Evolutionary conservation across 1,139 yeast species (phyloP), one percentile per base, ranked within the genome.

Genomic region (Yamadazyma membranifaciens): DNA sequence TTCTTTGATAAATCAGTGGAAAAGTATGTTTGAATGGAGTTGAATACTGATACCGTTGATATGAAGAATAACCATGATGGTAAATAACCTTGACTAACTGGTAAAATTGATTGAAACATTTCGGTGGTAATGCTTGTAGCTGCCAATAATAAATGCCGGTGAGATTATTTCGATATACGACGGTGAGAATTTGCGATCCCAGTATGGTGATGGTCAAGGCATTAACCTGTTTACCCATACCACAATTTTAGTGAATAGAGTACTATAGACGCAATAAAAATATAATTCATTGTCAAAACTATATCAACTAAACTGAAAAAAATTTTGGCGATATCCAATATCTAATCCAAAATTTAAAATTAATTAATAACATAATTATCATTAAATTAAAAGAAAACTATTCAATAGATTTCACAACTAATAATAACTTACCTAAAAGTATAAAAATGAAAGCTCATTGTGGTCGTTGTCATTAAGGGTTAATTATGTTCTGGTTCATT

Each of bases 41-140:
- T 92, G 75, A 92, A 89, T 26, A 87, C 69, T 2, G 97, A 88
- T 12, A 92, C 96, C 3, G 84, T 83, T 0, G 97, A 87, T 55
- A 89, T 87, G 51, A 73, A 72, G 42, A 72, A 62, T 36, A 73
- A 57, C 78, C 78, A 73, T 39, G 68, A 66, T 7, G 78, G 78
- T 40, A 73, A 62, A 33, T 55, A 59, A 1, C 76, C 76, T 22
- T 52, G 49, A 10, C 65, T 51, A 7, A 50, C 52, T 11, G 69
- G 70, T 24, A 64, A 46, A 20, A 57, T 40, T 5, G 62, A 52
- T 33, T 33, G 36, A 27, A 40, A 26, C n/a, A 34, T 34, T 27
- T 29, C 32, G 28, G 28, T 25, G 28, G 10, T 9, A 25, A 15
- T n/a, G n/a, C n/a, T n/a, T n/a, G n/a, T n/a, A n/a, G n/a, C n/a